A percentile compares a stretch with the other conserved stretches of the same genome.
phyloP scores from a whole-genome alignment of 2,329 filamentous ascomycete species.

The Trichophyton rubrum region DNA sequence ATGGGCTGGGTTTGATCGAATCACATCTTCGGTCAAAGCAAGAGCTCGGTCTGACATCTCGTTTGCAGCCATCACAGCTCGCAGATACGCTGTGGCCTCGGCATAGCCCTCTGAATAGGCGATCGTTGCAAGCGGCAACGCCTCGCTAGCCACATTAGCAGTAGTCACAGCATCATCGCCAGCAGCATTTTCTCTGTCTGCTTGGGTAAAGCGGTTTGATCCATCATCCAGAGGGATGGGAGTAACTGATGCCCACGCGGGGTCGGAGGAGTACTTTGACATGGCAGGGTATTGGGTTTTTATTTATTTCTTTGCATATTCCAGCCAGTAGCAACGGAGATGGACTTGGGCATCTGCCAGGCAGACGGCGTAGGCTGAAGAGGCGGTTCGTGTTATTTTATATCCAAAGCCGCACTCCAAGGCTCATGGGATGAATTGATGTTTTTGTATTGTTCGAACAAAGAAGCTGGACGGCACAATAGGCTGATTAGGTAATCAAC shows the following conservation, averaged over 20 bases:
- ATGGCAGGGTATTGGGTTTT: constrained; percentile 6
- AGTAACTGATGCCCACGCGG: constrained; percentile 66
- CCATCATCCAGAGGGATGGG: constrained; percentile 72
- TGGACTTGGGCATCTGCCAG: too few relatives aligned
- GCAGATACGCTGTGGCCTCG: constrained; percentile 85
- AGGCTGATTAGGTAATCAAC: neutral
- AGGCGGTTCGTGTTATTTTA: neutral
- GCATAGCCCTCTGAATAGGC: constrained; percentile 81
- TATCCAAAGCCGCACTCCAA: neutral
- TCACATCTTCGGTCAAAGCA: constrained; percentile 75
- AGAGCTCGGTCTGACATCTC: constrained; percentile 72
- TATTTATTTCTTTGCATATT: neutral
- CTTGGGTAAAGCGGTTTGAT: constrained; percentile 22
- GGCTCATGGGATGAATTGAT: neutral
- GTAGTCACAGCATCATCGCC: neutral
- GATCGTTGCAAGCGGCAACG: constrained; percentile 72
- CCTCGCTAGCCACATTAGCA: constrained; percentile 11
- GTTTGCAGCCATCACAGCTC: constrained; percentile 80
- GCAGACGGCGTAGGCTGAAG: too few relatives aligned
- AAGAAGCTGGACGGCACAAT: neutral
- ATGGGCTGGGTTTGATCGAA: constrained; percentile 86
- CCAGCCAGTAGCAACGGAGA: neutral
- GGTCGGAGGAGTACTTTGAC: constrained; percentile 46
- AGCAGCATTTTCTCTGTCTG: neutral
- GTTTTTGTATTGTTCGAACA: constrained; percentile 1